Evolutionary conservation across 2,329 filamentous ascomycete species (phyloP).

Genomic region (Plectosphaerella plurivora): DNA sequence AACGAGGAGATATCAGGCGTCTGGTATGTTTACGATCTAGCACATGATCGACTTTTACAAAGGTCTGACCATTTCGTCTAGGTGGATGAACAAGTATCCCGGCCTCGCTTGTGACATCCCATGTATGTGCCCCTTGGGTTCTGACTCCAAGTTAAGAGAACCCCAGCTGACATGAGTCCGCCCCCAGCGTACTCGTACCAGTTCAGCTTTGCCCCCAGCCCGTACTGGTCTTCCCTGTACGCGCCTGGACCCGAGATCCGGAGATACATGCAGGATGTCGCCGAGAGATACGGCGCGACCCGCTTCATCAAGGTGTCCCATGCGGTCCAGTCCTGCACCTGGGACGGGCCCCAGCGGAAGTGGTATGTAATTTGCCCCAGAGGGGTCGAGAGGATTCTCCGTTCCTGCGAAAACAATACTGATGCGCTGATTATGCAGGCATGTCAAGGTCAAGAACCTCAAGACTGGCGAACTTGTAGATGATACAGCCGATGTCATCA

Average conservation of each 20-base stretch:
- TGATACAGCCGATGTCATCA: neutral
- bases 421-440: neutral
- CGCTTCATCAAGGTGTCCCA: conserved; percentile 1
- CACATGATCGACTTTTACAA: too few relatives aligned
- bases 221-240: conserved; percentile 3
- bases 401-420: neutral
- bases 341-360: neutral
- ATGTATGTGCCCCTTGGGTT: neutral
- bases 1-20: neutral
- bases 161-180: neutral
- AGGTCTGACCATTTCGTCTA: neutral
- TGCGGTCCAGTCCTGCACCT: neutral
- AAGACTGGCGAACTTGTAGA: neutral
- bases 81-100: neutral
- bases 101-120: neutral
- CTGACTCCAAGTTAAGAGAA: too few relatives aligned
- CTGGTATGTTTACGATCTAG: neutral
- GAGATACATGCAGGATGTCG: conserved; percentile 1
- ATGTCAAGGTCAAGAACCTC: neutral
- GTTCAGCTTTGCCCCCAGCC: conserved; percentile 3
- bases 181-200: neutral
- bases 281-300: conserved; percentile 2
- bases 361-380: neutral
- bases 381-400: too few relatives aligned
- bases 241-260: conserved; percentile 2